These are phyloP conservation scores for Gigaspora rosea DNA, from an alignment of 192 early-diverging fungal genomes.

Conservation along the genomic window DNA sequence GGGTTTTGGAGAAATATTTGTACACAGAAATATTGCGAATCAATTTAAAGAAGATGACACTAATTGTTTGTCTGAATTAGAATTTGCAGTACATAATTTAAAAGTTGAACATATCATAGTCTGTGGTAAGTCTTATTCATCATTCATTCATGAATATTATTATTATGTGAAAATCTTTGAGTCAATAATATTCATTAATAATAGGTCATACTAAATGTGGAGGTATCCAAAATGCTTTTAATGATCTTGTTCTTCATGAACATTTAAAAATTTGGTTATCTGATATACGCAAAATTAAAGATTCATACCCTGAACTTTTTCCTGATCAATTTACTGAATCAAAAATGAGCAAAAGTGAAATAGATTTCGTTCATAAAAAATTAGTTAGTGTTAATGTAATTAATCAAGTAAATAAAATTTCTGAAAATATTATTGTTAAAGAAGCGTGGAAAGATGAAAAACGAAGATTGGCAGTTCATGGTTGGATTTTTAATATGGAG, in stretches of 20 bases:
- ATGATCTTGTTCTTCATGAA: not conserved
- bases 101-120: conserved; percentile 94
- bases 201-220: conserved; percentile 7
- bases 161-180: not conserved
- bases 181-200: not conserved
- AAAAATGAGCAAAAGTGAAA: not conserved
- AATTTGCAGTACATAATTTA: conserved; percentile 90
- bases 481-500: conserved; percentile 14
- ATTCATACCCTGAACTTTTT: not conserved
- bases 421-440: conserved; percentile 6
- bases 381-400: conserved; percentile 3
- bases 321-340: not conserved
- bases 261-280: conserved; percentile 11
- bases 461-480: conserved; percentile 14
- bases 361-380: not conserved
- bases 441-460: conserved; percentile 13
- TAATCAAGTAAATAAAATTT: conserved; percentile 18
- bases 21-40: conserved; percentile 98
- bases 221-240: not conserved
- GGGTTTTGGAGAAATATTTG: conserved; percentile 87
- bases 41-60: conserved; percentile 79
- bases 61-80: conserved; percentile 82
- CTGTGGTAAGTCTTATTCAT: conserved; percentile 56
- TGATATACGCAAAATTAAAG: not conserved
- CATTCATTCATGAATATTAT: not conserved